phyloP scores from a whole-genome alignment of 2,329 filamentous ascomycete species.

The Xylariaceae sp. region DNA sequence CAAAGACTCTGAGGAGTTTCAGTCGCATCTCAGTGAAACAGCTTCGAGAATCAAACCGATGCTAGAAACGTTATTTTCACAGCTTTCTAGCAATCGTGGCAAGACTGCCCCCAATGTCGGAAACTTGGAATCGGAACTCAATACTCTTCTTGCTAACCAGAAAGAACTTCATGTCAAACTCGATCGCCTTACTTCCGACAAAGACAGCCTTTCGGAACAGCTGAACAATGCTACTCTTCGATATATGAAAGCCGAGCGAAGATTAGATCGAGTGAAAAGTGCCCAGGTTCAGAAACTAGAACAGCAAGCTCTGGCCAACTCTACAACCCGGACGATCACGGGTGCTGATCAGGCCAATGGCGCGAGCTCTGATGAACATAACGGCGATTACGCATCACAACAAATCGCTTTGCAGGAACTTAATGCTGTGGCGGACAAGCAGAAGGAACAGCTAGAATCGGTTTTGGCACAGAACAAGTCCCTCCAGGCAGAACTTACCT shows the following conservation, averaged over 20 bases:
- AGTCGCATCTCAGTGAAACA: slow-evolving; percentile 72
- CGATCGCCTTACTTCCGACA: slow-evolving; percentile 70
- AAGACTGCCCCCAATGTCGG: slow-evolving; percentile 61
- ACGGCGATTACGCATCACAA: slow-evolving; percentile 57
- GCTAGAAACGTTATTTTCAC: slow-evolving; percentile 62
- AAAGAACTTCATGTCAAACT: slow-evolving; percentile 75
- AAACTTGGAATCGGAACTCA: slow-evolving; percentile 69
- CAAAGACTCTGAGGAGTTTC: slow-evolving; percentile 65
- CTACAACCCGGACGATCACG: slow-evolving; percentile 43
- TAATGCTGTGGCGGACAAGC: slow-evolving; percentile 68
- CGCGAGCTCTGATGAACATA: slow-evolving; percentile 48
- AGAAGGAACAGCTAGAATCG: slow-evolving; percentile 81
- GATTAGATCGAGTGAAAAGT: slow-evolving; percentile 83
- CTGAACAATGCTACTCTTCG: slow-evolving; percentile 83
- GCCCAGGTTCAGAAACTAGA: slow-evolving; percentile 87
- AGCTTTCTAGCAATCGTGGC: slow-evolving; percentile 47
- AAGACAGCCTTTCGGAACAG: slow-evolving; percentile 78
- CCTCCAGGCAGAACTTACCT: slow-evolving; percentile 72
- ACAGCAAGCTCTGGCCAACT: slow-evolving; percentile 74
- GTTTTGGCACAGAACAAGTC: slow-evolving; percentile 71
- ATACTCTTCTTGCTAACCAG: slow-evolving; percentile 69
- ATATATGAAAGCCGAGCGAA: slow-evolving; percentile 94
- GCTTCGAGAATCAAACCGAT: slow-evolving; percentile 70
- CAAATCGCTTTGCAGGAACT: slow-evolving; percentile 75
- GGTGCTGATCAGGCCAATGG: slow-evolving; percentile 48